These are phyloP conservation scores for Juncus effusus DNA, from an alignment of 176 grass and related monocot species.

Conservation along the genomic window DNA sequence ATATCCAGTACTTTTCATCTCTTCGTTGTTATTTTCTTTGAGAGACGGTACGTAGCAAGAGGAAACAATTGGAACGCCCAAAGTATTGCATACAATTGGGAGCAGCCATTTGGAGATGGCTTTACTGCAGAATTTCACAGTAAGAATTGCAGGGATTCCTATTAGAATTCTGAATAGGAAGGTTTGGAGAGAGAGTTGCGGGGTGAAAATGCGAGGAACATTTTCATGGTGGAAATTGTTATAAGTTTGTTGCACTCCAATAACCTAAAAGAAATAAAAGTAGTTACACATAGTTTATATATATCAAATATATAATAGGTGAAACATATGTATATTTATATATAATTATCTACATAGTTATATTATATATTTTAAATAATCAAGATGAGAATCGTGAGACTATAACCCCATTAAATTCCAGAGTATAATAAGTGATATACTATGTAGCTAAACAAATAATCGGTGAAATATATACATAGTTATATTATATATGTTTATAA, in stretches of 20 bases:
- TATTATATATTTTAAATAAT: no score
- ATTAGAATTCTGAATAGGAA: conserved; percentile 52
- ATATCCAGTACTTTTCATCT: conserved; percentile 39
- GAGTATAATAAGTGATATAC: no score
- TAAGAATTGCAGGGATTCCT: conserved; percentile 74
- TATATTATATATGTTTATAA: no score
- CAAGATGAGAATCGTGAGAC: no score
- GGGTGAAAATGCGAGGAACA: conserved; percentile 57
- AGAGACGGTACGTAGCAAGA: conserved; percentile 77
- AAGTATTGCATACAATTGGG: conserved; percentile 77
- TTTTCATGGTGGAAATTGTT: conserved; percentile 58
- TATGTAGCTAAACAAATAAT: no score
- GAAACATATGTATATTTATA: conserved; percentile 3
- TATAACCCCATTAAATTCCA: no score
- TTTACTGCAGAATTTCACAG: conserved; percentile 89
- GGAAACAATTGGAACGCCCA: conserved; percentile 70
- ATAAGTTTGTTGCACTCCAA: conserved; percentile 84
- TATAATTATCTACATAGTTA: no score
- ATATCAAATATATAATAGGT: conserved; percentile 12
- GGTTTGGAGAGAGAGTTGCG: conserved; percentile 36
- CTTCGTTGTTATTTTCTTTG: conserved; percentile 46
- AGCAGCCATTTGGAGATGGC: conserved; percentile 90
- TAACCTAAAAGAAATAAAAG: conserved; percentile 39
- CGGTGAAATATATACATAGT: no score
- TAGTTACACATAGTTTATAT: conserved; percentile 10